phyloP scores from a whole-genome alignment of 202 grass and related monocot genomes.

The Elaeis oleifera region DNA sequence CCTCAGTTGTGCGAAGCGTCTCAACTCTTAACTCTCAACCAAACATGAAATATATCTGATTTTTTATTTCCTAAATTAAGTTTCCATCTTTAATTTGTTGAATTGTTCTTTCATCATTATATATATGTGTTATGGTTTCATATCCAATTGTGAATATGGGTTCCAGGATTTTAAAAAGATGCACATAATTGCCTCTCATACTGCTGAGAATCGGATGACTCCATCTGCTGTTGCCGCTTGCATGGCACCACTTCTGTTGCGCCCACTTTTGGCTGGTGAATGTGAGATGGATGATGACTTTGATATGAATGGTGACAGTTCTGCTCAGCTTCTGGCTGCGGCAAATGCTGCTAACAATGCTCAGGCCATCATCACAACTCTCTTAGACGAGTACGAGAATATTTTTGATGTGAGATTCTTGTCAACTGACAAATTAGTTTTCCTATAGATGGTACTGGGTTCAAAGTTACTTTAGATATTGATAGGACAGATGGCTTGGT shows the following conservation, averaged over 20 bases:
- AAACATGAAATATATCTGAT: no score
- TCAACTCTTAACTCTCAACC: no score
- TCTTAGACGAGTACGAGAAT: slow-evolving; percentile 78
- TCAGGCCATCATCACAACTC: slow-evolving; percentile 78
- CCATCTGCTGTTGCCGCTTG: slow-evolving; percentile 92
- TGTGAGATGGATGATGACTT: slow-evolving; percentile 97
- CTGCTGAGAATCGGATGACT: slow-evolving; percentile 85
- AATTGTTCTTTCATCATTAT: no score
- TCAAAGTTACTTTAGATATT: no score
- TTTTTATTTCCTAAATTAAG: no score
- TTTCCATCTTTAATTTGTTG: no score
- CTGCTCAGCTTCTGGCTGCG: slow-evolving; percentile 96
- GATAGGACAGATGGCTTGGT: no score
- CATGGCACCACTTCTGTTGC: slow-evolving; percentile 94
- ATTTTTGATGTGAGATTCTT: slow-evolving; percentile 82
- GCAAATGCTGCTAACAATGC: slow-evolving; percentile 96
- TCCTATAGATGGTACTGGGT: no score
- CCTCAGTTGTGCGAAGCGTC: no score
- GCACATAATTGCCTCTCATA: slow-evolving; percentile 75
- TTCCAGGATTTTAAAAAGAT: slow-evolving; percentile 94
- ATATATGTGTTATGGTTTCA: no score
- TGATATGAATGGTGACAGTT: slow-evolving; percentile 59
- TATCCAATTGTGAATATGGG: slow-evolving; percentile 20
- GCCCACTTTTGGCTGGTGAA: slow-evolving; percentile 96
- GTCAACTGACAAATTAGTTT: slow-evolving; percentile 3